Percentiles rank a stretch among this genome's conserved stretches.
Evolutionary conservation across 1,139 yeast genomes (phyloP).

Genomic region (Suzukiozyma palmioleophila): DNA sequence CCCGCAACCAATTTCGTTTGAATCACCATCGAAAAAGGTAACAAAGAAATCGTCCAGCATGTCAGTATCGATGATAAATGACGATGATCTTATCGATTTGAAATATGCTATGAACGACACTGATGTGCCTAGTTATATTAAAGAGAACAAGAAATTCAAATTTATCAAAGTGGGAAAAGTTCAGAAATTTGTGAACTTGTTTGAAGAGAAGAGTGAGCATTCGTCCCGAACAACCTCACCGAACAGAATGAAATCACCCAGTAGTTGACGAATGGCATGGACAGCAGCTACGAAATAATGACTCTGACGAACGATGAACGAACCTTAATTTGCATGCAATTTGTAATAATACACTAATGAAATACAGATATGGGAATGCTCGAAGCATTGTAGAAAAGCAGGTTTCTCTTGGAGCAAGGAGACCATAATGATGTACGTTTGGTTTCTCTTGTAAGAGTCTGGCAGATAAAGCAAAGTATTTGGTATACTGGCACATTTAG

Average conservation of each 20-base stretch:
- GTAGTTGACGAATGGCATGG: background rate
- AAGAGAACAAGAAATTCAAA: constrained; percentile 42
- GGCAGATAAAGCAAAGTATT: no score
- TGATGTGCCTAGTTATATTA: constrained; percentile 36
- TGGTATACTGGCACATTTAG: no score
- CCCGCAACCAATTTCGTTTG: constrained; percentile 8
- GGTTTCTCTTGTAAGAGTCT: no score
- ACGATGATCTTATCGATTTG: constrained; percentile 19
- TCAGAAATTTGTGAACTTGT: constrained; percentile 43
- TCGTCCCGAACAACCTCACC: background rate
- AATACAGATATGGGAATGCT: background rate
- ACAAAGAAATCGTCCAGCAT: constrained; percentile 18
- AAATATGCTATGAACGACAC: constrained; percentile 30
- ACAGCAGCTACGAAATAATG: background rate
- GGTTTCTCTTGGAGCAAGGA: no score
- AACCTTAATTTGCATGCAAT: background rate
- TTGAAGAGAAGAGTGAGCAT: constrained; percentile 30
- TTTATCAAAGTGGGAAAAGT: constrained; percentile 47
- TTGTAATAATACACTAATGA: constrained; percentile 1
- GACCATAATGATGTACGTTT: no score
- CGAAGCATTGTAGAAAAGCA: no score
- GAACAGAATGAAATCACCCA: background rate
- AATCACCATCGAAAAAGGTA: constrained; percentile 16
- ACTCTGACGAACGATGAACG: background rate
- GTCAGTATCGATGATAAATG: constrained; percentile 20